Evolutionary conservation across 805 yeast genomes (phyloP), one percentile per base, ranked within the genome.

Genomic region (Candida awuae): DNA sequence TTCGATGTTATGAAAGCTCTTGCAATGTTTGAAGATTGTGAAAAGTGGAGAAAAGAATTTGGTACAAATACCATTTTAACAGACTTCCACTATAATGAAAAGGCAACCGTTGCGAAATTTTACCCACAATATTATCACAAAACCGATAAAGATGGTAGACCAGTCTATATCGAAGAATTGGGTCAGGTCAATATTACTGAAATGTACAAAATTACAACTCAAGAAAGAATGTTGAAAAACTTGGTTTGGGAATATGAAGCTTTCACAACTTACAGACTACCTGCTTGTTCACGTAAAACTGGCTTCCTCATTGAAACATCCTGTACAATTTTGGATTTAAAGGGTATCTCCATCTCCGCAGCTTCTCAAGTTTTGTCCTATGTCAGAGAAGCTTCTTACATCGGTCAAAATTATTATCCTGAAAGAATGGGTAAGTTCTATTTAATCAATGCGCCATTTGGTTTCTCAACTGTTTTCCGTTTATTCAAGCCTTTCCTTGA

Each of bases 371-470:
- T 92, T 31, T 69, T 86, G 48, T 70, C 80, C 10, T 92, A 87
- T 63, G 94, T 92, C 39, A 79, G 80, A 59, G 97, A 88, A 64
- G 96, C 98, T 8, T 84, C 96, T 12, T 68, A 74, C 54, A 85
- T 92, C 53, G 96, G 97, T 43, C 98, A 92, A 70, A 85, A 92
- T 67, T 90, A 84, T 66, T 92, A 92, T 61, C 98, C 98, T 13
- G 98, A 92, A 71, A 83, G 97, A 65, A 92, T 92, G 98, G 98
- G 98, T 57, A 87, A 84, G 63, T 92, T 90, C 60, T 90, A 87
- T 66, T 68, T 88, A 53, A 85, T 92, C 65, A 92, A 92, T 58
- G 95, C 97, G 1, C 98, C 98, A 48, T 92, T 87, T 58, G 98
- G 98, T 2, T 92, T 92, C 66, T 77, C 95, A 28, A 80, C 97